Percentiles rank a stretch among this genome's conserved stretches.
Evolutionary conservation across 2,329 filamentous ascomycete species (phyloP).

Genomic region (Davidsoniella australis): DNA sequence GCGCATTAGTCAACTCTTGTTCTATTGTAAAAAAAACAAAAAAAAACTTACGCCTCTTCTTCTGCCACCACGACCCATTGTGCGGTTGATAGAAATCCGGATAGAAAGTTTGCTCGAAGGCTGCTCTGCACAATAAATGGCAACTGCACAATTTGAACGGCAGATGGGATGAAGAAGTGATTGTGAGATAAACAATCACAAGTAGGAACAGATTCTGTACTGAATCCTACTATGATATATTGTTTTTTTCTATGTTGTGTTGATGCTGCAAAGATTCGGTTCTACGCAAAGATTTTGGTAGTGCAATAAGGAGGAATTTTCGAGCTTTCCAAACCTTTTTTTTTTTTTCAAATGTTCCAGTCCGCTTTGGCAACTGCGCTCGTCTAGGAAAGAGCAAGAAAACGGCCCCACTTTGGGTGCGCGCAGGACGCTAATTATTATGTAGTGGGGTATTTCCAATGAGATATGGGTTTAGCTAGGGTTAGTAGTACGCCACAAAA

Average conservation of each 20-base stretch:
- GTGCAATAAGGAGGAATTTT: neutral
- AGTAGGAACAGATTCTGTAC: neutral
- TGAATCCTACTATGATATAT: neutral
- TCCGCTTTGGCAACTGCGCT: neutral
- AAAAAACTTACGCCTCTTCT: conserved; percentile 11
- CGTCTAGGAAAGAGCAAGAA: neutral
- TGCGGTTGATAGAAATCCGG: neutral
- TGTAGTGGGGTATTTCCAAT: too few species aligned
- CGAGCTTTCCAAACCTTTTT: neutral
- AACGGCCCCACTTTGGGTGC: conserved; percentile 1
- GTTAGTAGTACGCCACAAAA: too few species aligned
- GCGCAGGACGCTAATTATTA: too few species aligned
- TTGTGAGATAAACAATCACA: neutral
- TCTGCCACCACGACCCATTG: conserved; percentile 12
- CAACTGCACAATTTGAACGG: too few species aligned
- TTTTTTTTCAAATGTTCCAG: neutral
- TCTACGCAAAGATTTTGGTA: neutral
- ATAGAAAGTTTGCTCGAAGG: neutral
- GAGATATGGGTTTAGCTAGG: too few species aligned
- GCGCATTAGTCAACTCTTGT: neutral
- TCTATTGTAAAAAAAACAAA: neutral
- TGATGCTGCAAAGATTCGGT: neutral
- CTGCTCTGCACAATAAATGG: neutral
- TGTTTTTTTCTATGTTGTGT: neutral
- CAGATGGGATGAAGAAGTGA: neutral